A percentile compares a stretch with the other conserved stretches of the same genome.
These are phyloP conservation scores for Calonectria pauciramosa DNA, from an alignment of 2,329 filamentous ascomycete genomes.

Conservation along the genomic window DNA sequence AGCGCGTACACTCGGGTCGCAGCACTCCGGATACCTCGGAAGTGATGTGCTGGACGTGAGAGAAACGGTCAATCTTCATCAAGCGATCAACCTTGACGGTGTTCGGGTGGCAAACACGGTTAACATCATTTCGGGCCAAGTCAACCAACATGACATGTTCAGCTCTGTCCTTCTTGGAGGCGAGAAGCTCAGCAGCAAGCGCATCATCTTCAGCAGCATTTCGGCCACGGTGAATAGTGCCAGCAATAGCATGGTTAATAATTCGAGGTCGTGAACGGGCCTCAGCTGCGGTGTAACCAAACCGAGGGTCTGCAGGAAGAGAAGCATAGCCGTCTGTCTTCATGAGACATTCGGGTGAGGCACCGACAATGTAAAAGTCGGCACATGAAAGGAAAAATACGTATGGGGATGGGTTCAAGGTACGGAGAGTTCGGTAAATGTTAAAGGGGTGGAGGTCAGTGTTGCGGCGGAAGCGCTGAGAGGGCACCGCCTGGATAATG, in stretches of 20 bases:
- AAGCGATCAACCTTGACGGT: conserved; percentile 92
- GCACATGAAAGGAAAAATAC: conserved; percentile 95
- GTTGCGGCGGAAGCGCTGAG: conserved; percentile 90
- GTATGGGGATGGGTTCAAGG: conserved; percentile 98
- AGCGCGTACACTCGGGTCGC: conserved; percentile 85
- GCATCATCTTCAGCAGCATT: conserved; percentile 86
- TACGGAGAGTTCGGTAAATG: conserved; percentile 94
- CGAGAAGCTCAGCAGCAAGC: conserved; percentile 73
- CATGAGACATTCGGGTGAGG: conserved; percentile 93
- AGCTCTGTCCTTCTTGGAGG: conserved; percentile 84
- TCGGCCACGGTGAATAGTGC: conserved; percentile 87
- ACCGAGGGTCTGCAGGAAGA: conserved; percentile 41
- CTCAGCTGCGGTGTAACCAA: conserved; percentile 43
- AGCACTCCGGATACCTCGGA: conserved; percentile 96
- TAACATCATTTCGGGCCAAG: conserved; percentile 95
- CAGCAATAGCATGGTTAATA: conserved; percentile 97
- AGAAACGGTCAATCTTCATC: conserved; percentile 96
- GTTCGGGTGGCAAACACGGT: conserved; percentile 91
- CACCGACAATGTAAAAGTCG: conserved; percentile 95
- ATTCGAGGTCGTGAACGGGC: conserved; percentile 81
- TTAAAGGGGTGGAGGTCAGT: conserved; percentile 97
- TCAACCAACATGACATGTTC: conserved; percentile 99
- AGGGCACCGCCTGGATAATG: conserved; percentile 98
- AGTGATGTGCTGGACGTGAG: conserved; percentile 96
- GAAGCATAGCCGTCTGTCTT: conserved; percentile 66